Conservation (phyloP, 2,329 filamentous ascomycete species). For the Sarocladiaceae sp. region DNA sequence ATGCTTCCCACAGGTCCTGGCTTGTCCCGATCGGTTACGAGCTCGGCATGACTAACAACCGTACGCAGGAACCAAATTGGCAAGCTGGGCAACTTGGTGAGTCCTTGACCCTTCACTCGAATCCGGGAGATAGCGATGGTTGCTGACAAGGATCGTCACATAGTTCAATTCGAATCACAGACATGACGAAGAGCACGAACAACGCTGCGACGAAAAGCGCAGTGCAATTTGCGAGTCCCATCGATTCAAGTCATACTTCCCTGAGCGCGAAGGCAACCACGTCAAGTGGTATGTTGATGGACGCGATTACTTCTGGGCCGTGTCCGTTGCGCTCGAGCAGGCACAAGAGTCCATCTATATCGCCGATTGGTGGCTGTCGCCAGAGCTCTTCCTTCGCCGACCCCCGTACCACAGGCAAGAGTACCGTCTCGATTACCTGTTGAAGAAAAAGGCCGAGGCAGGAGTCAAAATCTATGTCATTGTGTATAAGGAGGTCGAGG, state of each 20-base stretch:
- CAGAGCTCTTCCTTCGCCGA: slow-evolving; percentile 77
- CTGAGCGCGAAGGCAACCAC: slow-evolving; percentile 75
- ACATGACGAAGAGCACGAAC: slow-evolving; percentile 89
- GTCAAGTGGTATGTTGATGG: slow-evolving; percentile 98
- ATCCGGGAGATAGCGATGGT: background rate
- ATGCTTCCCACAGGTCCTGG: slow-evolving; percentile 12
- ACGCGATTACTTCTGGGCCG: slow-evolving; percentile 90
- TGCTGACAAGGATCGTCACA: slow-evolving; percentile 4
- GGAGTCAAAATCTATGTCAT: slow-evolving; percentile 93
- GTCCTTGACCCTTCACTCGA: slow-evolving; percentile 13
- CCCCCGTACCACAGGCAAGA: slow-evolving; percentile 78
- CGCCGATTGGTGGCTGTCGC: slow-evolving; percentile 93
- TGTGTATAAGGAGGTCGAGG: slow-evolving; percentile 83
- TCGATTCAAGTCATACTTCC: slow-evolving; percentile 86
- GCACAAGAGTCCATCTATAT: slow-evolving; percentile 95
- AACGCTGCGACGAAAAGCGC: slow-evolving; percentile 75
- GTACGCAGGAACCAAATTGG: slow-evolving; percentile 47
- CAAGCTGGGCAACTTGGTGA: slow-evolving; percentile 56
- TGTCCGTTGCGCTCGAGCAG: slow-evolving; percentile 81
- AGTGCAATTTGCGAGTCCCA: slow-evolving; percentile 64
- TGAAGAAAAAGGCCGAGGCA: slow-evolving; percentile 84
- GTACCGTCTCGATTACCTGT: slow-evolving; percentile 76
- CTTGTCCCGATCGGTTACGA: background rate
- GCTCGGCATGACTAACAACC: slow-evolving; percentile 1
- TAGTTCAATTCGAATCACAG: slow-evolving; percentile 81